phyloP scores from a whole-genome alignment of 208 protist genomes.

The Trichomonas vaginalis region DNA sequence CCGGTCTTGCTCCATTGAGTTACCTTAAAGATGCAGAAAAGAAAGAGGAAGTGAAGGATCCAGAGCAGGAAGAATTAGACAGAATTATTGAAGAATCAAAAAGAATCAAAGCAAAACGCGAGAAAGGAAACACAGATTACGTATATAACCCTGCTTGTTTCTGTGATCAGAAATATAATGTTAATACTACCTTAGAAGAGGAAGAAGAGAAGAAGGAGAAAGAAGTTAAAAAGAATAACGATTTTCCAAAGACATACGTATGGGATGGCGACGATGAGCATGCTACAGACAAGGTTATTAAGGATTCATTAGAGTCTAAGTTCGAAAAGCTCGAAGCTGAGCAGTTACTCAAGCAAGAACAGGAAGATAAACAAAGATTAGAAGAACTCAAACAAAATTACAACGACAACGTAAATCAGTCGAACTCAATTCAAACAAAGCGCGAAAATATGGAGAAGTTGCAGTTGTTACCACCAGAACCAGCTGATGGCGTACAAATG shows the following conservation, averaged over 20 bases:
- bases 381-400: background rate
- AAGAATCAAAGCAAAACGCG: background rate
- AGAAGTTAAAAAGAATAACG: too few relatives aligned
- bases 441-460: background rate
- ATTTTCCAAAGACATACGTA: background rate
- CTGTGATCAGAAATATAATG: background rate
- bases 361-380: background rate
- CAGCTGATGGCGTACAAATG: background rate
- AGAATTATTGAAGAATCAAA: background rate
- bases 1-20: background rate
- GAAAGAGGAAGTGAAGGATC: background rate
- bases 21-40: background rate
- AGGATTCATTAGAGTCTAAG: background rate
- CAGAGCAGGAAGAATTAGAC: background rate
- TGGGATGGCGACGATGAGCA: background rate
- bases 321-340: background rate
- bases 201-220: background rate
- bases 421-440: background rate
- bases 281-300: background rate
- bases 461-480: background rate
- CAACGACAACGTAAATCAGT: background rate
- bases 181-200: background rate
- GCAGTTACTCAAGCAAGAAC: background rate
- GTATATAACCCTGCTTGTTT: background rate
- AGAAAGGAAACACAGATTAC: background rate